Base-by-base conservation (phyloP, 768 basidiomycete genomes). In the Jaapia argillacea region DNA sequence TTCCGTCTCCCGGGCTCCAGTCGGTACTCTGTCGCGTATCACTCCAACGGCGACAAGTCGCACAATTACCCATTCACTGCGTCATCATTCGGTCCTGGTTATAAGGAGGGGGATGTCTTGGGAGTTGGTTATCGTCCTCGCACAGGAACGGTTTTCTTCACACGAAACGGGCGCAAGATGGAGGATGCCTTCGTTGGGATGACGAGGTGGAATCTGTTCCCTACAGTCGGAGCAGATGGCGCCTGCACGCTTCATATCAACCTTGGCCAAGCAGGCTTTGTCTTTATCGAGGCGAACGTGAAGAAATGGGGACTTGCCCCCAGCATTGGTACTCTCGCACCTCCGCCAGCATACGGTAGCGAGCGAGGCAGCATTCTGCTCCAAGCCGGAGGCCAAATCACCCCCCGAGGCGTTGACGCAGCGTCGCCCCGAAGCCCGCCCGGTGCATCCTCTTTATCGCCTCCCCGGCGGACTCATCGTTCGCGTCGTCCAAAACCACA, bases 261-360 rank as follows among this genome's bases (percentile, higher is more conserved):
- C 60, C 75, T 99, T 12, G 96, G 96, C 5, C 96, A 98, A 64
- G 84, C 89, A 4, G 96, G 96, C 4, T 99, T 99, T 58, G 96
- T 98, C 28, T 98, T 96, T 54, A 97, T 99, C 55, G 96, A 99
- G 65, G 96, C 96, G 25, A 97, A 99, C 58, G 96, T 99, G 49
- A 99, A 99, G 74, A 98, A 97, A 60, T 99, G 96, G 96, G 96
- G 96, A 14, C 65, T 98, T 24, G 96, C 96, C 25, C 96, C 96
- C 5, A 96, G 92, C 59, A 84, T 93, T 12, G 96, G 96, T 38
- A 98, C 96, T 0, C 73, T 98, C 6, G 94, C 94, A 1, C 96
- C 96, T 13, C 96, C 96, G 23, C 96, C 96, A 4, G 93, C 96
- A 1, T 98, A 98, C 62, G 96, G 96, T 14, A 91, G 87, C 54